Evolutionary conservation across 164 flowering plant genomes (phyloP), one percentile per base, ranked within the genome.

Genomic region (Chimonanthus praecox): DNA sequence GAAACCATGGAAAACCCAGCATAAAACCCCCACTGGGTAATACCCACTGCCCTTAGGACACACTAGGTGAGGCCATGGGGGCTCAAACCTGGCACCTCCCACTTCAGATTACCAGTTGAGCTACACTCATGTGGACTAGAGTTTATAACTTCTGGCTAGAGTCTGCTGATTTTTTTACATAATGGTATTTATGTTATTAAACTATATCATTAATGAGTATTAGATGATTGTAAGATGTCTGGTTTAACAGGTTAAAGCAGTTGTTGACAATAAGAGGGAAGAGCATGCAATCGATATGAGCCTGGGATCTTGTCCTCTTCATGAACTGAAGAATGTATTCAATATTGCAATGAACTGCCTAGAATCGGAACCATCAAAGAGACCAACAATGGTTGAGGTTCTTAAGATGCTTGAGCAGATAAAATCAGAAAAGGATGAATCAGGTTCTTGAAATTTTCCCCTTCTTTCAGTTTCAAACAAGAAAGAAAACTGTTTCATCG

Each of bases 331-430:
- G 77, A 47, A 54, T 48, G 88, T 80, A 43, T 94, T 94, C 72
- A 76, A 64, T 54, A 82, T 92, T 10, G 92, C 98, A 71, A 61
- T 87, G 46, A 86, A 78, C 87, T 94, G 98, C 81, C 92, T 92
- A 18, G 94, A 94, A 67, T 49, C 91, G 71, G 97, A 92, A 15
- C 94, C 97, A 15, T 80, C 87, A 5, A 82, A 72, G 70, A 90
- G 98, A 72, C 97, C 98, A 33, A 88, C 89, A n/a, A 92, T 94
- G 97, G 85, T 79, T 58, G 94, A 92, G 82, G 94, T 92, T 82
- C 78, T 92, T 69, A 94, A 88, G 81, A 81, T 90, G 94, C 91
- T 92, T 64, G 94, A 94, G 85, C 82, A 82, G 70, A 80, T 84
- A n/a, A 83, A 82, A 72, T 66, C 83, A 75, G 73, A 83, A 66